Percentiles rank a stretch among this genome's conserved stretches.
Evolutionary conservation across 768 basidiomycete species (phyloP).

Genomic region (Lactarius trivialis): DNA sequence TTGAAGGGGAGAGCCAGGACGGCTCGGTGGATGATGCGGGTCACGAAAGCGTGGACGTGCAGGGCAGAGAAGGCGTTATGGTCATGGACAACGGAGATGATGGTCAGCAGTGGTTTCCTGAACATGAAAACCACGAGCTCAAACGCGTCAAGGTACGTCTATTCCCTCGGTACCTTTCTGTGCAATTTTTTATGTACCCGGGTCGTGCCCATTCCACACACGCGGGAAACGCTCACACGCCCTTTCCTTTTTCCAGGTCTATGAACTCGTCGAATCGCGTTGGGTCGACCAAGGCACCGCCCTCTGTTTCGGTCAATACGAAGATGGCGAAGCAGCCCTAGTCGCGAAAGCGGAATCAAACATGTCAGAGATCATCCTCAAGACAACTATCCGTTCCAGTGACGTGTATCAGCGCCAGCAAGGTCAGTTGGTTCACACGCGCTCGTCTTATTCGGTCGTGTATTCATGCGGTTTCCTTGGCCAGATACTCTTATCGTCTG

Average conservation of each 20-base stretch:
- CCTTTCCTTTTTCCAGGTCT: conserved; percentile 54
- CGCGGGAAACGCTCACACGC: conserved; percentile 13
- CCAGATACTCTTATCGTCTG: conserved; percentile 96
- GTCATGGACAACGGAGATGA: conserved; percentile 40
- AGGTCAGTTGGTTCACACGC: conserved; percentile 42
- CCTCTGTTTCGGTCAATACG: conserved; percentile 86
- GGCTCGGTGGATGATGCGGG: conserved; percentile 9
- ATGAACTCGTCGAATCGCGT: conserved; percentile 82
- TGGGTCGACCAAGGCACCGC: conserved; percentile 98
- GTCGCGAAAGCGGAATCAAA: conserved; percentile 79
- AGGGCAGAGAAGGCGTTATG: conserved; percentile 40
- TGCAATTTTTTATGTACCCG: conserved; percentile 18
- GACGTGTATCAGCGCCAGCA: conserved; percentile 86
- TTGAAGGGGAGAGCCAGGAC: conserved; percentile 19
- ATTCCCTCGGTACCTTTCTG: conserved; percentile 22
- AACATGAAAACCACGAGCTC: conserved; percentile 58
- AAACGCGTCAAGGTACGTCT: conserved; percentile 77
- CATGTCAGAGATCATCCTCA: conserved; percentile 64
- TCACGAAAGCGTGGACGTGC: conserved; percentile 33
- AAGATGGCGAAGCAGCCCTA: conserved; percentile 71
- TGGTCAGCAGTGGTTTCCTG: conserved; percentile 55
- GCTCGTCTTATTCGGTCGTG: conserved; percentile 3
- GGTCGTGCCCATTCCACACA: conserved; percentile 26
- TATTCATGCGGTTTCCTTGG: conserved; percentile 6
- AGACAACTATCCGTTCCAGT: conserved; percentile 71